Base-by-base conservation (phyloP, 2,329 filamentous ascomycete genomes). In the Falciphora oryzae region DNA sequence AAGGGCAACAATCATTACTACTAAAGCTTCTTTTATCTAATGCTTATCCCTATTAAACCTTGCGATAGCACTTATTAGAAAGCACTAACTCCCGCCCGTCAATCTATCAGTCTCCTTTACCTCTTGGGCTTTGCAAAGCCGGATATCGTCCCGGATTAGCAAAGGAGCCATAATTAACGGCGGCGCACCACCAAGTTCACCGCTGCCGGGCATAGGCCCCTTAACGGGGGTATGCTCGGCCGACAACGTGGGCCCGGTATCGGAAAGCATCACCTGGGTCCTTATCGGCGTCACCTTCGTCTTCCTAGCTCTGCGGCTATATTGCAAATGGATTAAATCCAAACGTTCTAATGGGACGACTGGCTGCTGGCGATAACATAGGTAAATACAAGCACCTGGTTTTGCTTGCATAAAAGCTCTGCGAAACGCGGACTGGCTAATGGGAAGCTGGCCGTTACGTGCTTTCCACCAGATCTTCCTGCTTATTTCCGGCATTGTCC, bases 291-390 rank as follows among this genome's bases (percentile, higher is more conserved):
- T 70, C 6, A 66, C 69, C 2, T 57, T 64, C 22, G 35, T 65
- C 29, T 72, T 73, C 44, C 61, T 73, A 16, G 66, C 65, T 2
- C 66, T 71, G 29, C 66, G 72, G 0, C 65, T 73, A 2, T 72
- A 72, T 64, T 73, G 71, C 70, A 73, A 73, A 64, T 63, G 62
- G 62, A 13, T 5, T 1, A 58, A 63, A 25, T 38, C 62, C 10
- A 28, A 2, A 59, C 29, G 5, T 57, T 58, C n/a, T 63, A 56
- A 56, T 63, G 53, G 62, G 62, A 63, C 31, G 62, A 63, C 25
- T 63, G 53, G 31, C 28, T 63, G 25, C 27, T 63, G 56, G 18
- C 57, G 13, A 27, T 63, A 29, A 14, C 53, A 11, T 63, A 31
- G 53, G 62, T 63, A 18, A n/a, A n/a, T n/a, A n/a, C n/a, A n/a